phyloP scores from a whole-genome alignment of 1,139 yeast species.

The Suhomyces guaymorum region DNA sequence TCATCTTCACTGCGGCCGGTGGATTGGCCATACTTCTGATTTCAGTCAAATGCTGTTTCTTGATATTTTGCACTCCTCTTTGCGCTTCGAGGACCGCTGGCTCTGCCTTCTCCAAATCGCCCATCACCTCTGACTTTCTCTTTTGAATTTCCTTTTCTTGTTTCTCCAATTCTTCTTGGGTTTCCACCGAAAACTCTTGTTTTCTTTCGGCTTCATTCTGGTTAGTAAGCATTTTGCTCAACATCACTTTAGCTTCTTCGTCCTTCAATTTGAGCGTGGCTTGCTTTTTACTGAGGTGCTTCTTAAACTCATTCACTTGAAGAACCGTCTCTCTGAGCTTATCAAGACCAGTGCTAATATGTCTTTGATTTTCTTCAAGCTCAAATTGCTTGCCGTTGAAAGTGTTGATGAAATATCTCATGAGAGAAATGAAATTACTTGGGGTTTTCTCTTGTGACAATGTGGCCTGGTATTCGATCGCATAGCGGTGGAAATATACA shows the following conservation, averaged over 20 bases:
- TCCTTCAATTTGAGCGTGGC: conserved; percentile 55
- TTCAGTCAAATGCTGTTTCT: conserved; percentile 90
- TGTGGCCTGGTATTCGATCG: conserved; percentile 16
- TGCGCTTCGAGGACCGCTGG: conserved; percentile 87
- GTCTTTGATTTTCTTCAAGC: conserved; percentile 70
- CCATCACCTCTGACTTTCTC: conserved; percentile 58
- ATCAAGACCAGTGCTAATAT: conserved; percentile 71
- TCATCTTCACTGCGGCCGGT: conserved; percentile 81
- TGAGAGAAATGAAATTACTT: conserved; percentile 55
- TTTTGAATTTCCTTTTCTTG: conserved; percentile 64
- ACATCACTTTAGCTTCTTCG: conserved; percentile 66
- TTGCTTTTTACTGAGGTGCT: conserved; percentile 56
- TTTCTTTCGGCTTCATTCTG: conserved; percentile 93
- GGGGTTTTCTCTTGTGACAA: conserved; percentile 43
- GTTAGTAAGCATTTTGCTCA: conserved; percentile 76
- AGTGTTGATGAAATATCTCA: conserved; percentile 47
- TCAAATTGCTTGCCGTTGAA: conserved; percentile 47
- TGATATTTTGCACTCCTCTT: conserved; percentile 83
- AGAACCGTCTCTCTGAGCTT: conserved; percentile 76
- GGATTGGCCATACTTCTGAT: conserved; percentile 88
- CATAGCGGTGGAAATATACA: conserved; percentile 46
- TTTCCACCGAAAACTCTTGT: conserved; percentile 79
- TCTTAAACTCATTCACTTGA: conserved; percentile 63
- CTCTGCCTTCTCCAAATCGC: conserved; percentile 72
- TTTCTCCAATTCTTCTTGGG: conserved; percentile 65